Evolutionary conservation across 2,329 filamentous ascomycete genomes (phyloP).

Genomic region (Graphilbum ipis-grandicollis): DNA sequence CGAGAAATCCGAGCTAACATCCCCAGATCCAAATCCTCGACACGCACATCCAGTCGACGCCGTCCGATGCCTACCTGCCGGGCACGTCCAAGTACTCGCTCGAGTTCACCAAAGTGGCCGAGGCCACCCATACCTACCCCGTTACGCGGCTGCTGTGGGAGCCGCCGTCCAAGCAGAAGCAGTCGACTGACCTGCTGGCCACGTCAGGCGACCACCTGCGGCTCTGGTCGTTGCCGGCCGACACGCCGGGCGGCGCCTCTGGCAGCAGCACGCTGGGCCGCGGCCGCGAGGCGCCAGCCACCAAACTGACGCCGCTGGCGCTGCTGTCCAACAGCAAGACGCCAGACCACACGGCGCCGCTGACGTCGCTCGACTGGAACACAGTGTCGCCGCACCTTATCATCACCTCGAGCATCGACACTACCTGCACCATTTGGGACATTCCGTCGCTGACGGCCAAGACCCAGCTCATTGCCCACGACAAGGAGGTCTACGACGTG

Average conservation of each 20-base stretch:
- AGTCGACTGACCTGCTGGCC: conserved; percentile 83
- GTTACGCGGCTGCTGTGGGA: conserved; percentile 94
- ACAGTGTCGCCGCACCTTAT: conserved; percentile 92
- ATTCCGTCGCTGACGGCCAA: conserved; percentile 96
- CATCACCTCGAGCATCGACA: conserved; percentile 97
- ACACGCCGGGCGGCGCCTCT: conserved; percentile 35
- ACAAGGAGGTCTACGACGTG: conserved; percentile 98
- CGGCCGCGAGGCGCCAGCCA: conserved; percentile 35
- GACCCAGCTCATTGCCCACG: conserved; percentile 93
- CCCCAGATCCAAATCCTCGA: conserved; percentile 88
- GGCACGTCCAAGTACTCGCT: conserved; percentile 58
- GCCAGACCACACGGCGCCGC: conserved; percentile 88
- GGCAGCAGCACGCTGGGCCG: conserved; percentile 28
- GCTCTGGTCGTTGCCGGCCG: conserved; percentile 76
- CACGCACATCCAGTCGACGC: conserved; percentile 58
- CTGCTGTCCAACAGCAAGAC: conserved; percentile 96
- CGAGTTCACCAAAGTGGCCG: conserved; percentile 84
- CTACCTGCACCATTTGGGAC: conserved; percentile 98
- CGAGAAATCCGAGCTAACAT: too few species aligned
- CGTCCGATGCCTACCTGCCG: conserved; percentile 49
- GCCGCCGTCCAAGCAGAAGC: conserved; percentile 84
- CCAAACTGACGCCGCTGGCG: conserved; percentile 82
- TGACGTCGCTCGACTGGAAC: conserved; percentile 97
- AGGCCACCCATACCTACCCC: conserved; percentile 94
- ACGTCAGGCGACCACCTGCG: conserved; percentile 90